Evolutionary conservation across 176 grass and related monocot genomes (phyloP).

Genomic region (Dendrocalamus sinicus): DNA sequence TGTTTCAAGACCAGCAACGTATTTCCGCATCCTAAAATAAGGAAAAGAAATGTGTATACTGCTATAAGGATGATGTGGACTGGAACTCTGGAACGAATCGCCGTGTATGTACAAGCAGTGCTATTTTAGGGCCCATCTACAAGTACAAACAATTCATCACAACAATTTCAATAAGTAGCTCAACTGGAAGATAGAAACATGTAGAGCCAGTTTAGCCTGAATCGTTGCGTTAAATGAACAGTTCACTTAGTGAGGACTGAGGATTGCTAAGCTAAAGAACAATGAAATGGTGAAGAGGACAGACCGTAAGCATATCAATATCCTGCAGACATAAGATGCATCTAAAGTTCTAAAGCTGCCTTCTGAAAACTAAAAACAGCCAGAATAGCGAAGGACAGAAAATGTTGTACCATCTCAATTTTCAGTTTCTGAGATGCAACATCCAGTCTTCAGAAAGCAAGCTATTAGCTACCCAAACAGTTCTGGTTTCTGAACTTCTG

Average conservation of each 20-base stretch:
- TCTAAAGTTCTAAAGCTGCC: neutral
- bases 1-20: neutral
- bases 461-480: neutral
- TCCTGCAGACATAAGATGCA: neutral
- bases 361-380: neutral
- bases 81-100: neutral
- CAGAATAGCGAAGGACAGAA: neutral
- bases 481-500: neutral
- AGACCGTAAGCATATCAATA: neutral
- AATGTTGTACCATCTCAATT: neutral
- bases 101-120: too few species aligned
- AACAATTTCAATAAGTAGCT: neutral
- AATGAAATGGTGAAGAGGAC: neutral
- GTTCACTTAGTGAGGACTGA: neutral
- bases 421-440: neutral
- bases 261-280: neutral
- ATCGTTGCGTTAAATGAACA: neutral
- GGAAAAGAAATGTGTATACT: neutral
- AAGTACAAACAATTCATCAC: neutral
- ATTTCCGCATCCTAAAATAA: neutral
- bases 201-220: neutral
- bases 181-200: neutral
- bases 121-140: neutral
- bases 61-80: neutral
- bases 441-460: neutral